A percentile compares a stretch with the other conserved stretches of the same genome.
Evolutionary conservation across 1,284 basidiomycete genomes (phyloP).

Genomic region (Rhodotorula sp.): DNA sequence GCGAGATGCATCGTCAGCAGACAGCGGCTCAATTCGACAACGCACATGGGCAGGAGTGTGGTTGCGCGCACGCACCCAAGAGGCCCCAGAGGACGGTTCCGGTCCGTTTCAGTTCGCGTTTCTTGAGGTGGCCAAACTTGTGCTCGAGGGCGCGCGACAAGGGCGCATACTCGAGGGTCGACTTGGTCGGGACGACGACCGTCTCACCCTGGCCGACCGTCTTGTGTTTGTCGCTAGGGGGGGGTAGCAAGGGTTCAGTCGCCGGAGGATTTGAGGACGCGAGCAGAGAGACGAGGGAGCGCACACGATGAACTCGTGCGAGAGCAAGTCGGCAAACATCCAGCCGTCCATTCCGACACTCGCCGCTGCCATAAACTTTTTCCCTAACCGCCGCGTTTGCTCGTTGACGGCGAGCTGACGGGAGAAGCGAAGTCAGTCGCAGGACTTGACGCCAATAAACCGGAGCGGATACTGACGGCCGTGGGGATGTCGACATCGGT

Average conservation of each 20-base stretch:
- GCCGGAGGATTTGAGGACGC: too few species aligned
- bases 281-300: slow-evolving; percentile 43
- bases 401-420: slow-evolving; percentile 9
- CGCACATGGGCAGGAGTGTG: neutral
- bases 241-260: neutral
- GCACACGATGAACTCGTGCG: slow-evolving; percentile 82
- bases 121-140: slow-evolving; percentile 67
- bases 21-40: neutral
- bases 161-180: slow-evolving; percentile 65
- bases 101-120: slow-evolving; percentile 72
- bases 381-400: slow-evolving; percentile 54
- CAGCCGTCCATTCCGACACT: slow-evolving; percentile 90
- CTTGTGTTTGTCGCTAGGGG: slow-evolving; percentile 51
- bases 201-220: slow-evolving; percentile 57
- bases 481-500: slow-evolving; percentile 50
- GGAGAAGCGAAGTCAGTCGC: neutral
- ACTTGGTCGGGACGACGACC: slow-evolving; percentile 58
- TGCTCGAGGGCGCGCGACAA: slow-evolving; percentile 57
- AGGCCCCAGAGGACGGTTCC: slow-evolving; percentile 65
- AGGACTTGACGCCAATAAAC: too few species aligned
- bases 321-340: slow-evolving; percentile 87
- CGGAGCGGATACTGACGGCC: too few species aligned
- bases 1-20: neutral
- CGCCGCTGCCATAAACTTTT: slow-evolving; percentile 82
- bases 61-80: slow-evolving; percentile 58